Evolutionary conservation across 2,329 filamentous ascomycete genomes (phyloP), one percentile per base, ranked within the genome.

Genomic region (Colletotrichum filicis): DNA sequence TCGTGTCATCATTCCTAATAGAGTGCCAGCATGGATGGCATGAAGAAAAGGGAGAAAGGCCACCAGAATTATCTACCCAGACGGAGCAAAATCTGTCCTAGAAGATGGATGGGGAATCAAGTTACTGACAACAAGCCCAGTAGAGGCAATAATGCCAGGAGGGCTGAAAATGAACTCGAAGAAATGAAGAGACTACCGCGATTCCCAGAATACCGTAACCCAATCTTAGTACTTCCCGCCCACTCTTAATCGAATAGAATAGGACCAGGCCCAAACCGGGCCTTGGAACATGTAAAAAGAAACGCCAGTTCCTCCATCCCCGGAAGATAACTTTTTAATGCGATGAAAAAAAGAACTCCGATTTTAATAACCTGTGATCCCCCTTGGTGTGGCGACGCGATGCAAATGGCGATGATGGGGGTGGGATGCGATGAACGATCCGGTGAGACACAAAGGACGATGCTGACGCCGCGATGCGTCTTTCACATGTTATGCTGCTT

Each of bases 241-340:
- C 28, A 42, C 16, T 46, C 28, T 46, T 26, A 32, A 30, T 28
- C 22, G 35, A 42, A 46, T 16, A 35, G 16, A 66, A 55, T 14
- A n/a, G 16, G 42, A 46, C 2, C 42, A 46, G 42, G 42, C 42
- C 53, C 14, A 35, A 68, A 65, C 26, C 57, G 52, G 49, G 37
- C 57, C 65, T n/a, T 58, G 19, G 30, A 11, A 32, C 9, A 9
- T 32, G 22, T 24, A 52, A 49, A 22, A 30, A 52, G 14, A 16
- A 59, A 72, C 69, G 69, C 69, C 69, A 28, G 58, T 68, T 66
- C 65, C 37, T 59, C 59, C 32, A 49, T 66, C 65, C 24, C 32
- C 9, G 58, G 53, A 66, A 72, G 65, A 68, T 28, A 52, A 62
- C 58, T 64, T 65, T 69, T 72, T 68, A n/a, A 69, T 69, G 69